Evolutionary conservation across 139 green algal species (phyloP).

Genomic region (Mesotaenium endlicherianum): DNA sequence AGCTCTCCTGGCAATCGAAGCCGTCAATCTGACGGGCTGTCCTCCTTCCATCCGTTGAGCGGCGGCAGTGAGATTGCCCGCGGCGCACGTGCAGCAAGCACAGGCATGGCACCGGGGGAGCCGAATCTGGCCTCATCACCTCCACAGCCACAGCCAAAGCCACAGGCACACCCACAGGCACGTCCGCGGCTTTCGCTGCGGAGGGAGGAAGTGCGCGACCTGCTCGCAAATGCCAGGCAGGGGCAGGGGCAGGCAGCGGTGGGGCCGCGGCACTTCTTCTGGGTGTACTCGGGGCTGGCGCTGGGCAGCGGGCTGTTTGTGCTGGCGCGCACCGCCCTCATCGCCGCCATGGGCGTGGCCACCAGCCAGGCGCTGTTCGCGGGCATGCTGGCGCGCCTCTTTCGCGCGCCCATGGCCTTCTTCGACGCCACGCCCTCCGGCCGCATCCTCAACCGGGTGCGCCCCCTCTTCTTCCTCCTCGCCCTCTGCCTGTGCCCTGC

Average conservation of each 20-base stretch:
- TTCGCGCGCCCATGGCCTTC: slow-evolving; percentile 76
- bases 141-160: background rate
- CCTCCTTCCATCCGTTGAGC: no score
- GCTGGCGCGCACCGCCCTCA: slow-evolving; percentile 6
- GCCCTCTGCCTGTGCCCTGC: background rate
- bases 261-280: background rate
- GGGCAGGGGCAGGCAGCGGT: slow-evolving; percentile 10
- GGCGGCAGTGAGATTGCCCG: no score
- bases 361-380: slow-evolving; percentile 37
- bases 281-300: slow-evolving; percentile 24
- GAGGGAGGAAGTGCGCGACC: no score
- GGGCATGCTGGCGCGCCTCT: slow-evolving; percentile 18
- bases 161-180: no score
- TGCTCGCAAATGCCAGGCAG: no score
- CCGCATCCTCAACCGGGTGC: slow-evolving; percentile 79
- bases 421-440: slow-evolving; percentile 89
- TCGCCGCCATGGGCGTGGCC: slow-evolving; percentile 1
- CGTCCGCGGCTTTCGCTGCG: no score
- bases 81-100: no score
- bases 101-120: no score
- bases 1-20: no score
- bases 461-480: background rate
- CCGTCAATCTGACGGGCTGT: no score
- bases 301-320: slow-evolving; percentile 41
- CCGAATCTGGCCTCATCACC: no score